Evolutionary conservation across 2,329 filamentous ascomycete species (phyloP), one percentile per base, ranked within the genome.

Genomic region (Fusarium chuoi): DNA sequence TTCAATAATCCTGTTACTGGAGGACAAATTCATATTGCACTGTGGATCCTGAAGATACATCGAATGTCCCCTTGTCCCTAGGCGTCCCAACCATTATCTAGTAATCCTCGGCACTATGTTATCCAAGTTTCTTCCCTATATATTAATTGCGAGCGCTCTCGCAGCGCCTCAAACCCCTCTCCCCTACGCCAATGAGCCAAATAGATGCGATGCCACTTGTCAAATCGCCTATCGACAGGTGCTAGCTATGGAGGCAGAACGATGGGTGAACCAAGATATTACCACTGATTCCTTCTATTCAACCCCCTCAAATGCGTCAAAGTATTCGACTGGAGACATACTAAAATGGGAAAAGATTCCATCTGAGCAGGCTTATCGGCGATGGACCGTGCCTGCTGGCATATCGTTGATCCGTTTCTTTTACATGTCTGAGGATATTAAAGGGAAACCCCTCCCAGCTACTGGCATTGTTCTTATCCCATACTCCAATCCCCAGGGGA

Each of bases 321-420:
- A 42, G 5, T 49, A 49, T 6, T 36, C 46, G 0, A 30, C 41
- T 2, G 63, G 59, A 0, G 63, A 64, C 9, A 26, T 66, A 9
- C 30, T 66, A 2, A 49, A 51, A 14, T 66, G 63, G 63, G 41
- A 66, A 13, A 45, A 36, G 33, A 18, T 66, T 2, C 42, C 59
- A 17, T 2, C 63, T n/a, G 24, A 36, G 2, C 59, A 63, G 17
- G 48, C 54, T 7, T 48, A 44, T n/a, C 22, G 36, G 8, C 52
- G 54, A 51, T 66, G 63, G 63, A 66, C 63, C 7, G 48, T 66
- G 10, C 63, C 63, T 2, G 48, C 63, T 3, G 54, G 63, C 6
- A 12, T 66, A 22, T 42, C 48, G 5, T 51, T 66, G 13, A 14
- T 7, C 14, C 59, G 63, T 14, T 66, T 66, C 35, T 55, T 18